These are phyloP conservation scores for Cornus florida DNA, from an alignment of 148 eudicot genomes.

Conservation along the genomic window DNA sequence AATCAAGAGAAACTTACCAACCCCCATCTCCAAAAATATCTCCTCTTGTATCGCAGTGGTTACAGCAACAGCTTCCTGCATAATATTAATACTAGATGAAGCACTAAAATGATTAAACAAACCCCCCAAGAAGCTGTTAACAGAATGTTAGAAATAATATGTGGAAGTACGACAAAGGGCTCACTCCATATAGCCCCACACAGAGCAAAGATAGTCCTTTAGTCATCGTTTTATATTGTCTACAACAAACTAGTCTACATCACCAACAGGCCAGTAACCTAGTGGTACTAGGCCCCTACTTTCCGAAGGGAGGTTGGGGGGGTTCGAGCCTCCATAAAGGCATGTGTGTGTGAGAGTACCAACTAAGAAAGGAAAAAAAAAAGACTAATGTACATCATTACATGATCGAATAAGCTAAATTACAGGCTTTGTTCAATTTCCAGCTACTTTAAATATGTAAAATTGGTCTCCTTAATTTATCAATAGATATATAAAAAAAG, in stretches of 20 bases:
- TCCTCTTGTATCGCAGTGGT: slow-evolving; percentile 92
- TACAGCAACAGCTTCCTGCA: slow-evolving; percentile 92
- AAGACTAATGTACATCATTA: background rate
- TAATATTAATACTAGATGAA: background rate
- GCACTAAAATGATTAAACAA: background rate
- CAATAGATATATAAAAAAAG: background rate
- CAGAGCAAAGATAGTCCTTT: background rate
- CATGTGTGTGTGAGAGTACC: too few relatives aligned
- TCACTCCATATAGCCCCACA: background rate
- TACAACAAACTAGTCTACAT: background rate
- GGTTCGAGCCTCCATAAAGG: too few relatives aligned
- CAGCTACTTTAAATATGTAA: background rate
- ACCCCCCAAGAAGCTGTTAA: background rate
- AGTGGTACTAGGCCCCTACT: too few relatives aligned
- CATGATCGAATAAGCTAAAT: background rate
- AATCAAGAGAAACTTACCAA: slow-evolving; percentile 52
- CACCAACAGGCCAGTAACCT: too few relatives aligned
- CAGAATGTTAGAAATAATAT: background rate
- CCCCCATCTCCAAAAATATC: slow-evolving; percentile 84
- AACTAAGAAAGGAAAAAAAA: too few relatives aligned
- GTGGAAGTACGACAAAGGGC: background rate
- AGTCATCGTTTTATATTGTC: background rate
- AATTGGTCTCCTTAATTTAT: too few relatives aligned
- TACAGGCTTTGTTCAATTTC: background rate
- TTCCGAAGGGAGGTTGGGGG: too few relatives aligned